Evolutionary conservation across 495 filamentous ascomycete genomes (phyloP), one percentile per base, ranked within the genome.

Genomic region (Neurospora discreta): DNA sequence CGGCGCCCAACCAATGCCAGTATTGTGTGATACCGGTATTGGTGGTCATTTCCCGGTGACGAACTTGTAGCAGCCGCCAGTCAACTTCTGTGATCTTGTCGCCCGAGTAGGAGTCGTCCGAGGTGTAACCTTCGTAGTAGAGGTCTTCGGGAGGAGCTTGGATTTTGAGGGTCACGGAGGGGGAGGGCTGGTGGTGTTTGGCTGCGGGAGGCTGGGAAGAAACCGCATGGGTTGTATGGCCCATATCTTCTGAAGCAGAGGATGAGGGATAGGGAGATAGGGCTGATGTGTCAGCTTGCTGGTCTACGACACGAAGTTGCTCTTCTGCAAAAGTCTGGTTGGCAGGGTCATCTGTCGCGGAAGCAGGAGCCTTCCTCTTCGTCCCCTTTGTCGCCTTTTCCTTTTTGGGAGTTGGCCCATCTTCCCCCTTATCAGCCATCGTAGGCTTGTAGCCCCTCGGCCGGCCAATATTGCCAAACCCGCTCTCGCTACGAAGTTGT

Each of bases 11-110:
- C 79, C 79, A 86, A 70, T 83, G 83, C 83, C 83, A 85, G 78
- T 86, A 86, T 73, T 86, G 84, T n/a, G 83, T 85, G 16, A 84
- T 79, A 4, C 78, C 39, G 3, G 76, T 69, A 72, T 80, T 82
- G 38, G 78, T 85, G 4, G 83, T 80, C 26, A 82, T 71, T 13
- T 69, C 70, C 40, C 71, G 73, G 39, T 80, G 81, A 78, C 84
- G 83, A 74, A 86, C 81, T 71, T 85, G 83, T n/a, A 82, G 75
- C 9, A 86, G 70, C 20, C 83, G 80, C 78, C 81, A 86, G 79
- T 86, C 84, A 10, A 78, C 76, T 16, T 78, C 70, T 71, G 78
- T 79, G 38, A 86, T 79, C 43, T 72, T 70, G 33, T 83, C 82
- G 10, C 71, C 72, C 13, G 77, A 79, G 75, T 80, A 81, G 16